Conservation (phyloP, 176 grass and related monocot genomes). For the Puccinellia tenuiflora region DNA sequence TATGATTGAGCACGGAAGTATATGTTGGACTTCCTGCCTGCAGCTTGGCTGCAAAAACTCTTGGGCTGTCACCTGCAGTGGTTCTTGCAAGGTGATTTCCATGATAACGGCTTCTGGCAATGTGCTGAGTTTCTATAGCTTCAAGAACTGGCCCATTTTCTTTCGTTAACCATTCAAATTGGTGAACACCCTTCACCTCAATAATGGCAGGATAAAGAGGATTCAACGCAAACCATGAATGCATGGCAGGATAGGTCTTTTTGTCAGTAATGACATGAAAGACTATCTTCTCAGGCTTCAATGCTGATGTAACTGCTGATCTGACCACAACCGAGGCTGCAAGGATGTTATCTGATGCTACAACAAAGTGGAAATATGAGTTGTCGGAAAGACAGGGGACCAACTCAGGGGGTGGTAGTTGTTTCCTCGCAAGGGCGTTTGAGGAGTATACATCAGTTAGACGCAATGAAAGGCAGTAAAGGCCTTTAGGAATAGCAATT, state of each 20-base stretch:
- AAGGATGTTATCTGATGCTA: conserved; percentile 96
- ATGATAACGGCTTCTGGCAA: conserved; percentile 59
- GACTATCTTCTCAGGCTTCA: conserved; percentile 79
- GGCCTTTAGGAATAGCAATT: conserved; percentile 89
- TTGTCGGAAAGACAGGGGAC: conserved; percentile 73
- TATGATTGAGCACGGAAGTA: conserved; percentile 82
- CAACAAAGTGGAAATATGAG: conserved; percentile 74
- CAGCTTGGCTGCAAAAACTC: conserved; percentile 82
- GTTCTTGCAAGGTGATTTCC: conserved; percentile 55
- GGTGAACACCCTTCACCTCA: conserved; percentile 90
- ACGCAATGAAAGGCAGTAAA: conserved; percentile 89
- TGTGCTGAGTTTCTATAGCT: conserved; percentile 78
- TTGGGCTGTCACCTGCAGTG: conserved; percentile 61
- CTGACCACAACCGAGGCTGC: conserved; percentile 93
- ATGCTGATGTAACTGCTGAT: conserved; percentile 64
- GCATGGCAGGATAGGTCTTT: conserved; percentile 97
- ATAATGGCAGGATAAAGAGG: conserved; percentile 59
- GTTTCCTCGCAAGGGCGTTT: conserved; percentile 94
- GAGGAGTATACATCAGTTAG: conserved; percentile 99
- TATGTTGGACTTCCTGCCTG: conserved; percentile 92
- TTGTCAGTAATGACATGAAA: conserved; percentile 98
- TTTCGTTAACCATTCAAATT: conserved; percentile 96
- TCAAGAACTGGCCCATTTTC: conserved; percentile 92
- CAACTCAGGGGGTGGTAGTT: conserved; percentile 84
- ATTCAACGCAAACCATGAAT: conserved; percentile 99